phyloP scores from a whole-genome alignment of 129 eudicot species.

The Sambucus nigra region DNA sequence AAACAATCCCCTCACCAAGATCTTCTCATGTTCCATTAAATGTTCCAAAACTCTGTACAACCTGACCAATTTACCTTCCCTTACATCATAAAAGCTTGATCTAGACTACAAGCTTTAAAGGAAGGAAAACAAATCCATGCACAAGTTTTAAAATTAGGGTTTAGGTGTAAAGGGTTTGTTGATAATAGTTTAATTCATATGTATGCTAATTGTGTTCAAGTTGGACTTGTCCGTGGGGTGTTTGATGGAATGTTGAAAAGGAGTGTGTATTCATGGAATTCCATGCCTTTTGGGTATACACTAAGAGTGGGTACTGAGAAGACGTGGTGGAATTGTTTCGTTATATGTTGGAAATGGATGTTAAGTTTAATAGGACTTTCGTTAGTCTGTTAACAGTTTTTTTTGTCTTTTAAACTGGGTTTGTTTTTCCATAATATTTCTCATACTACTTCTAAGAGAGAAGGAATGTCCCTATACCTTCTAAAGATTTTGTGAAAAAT shows the following conservation, averaged over 20 bases:
- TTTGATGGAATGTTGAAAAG: conserved; percentile 39
- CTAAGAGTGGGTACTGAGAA: conserved; percentile 21
- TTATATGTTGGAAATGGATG: conserved; percentile 18
- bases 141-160: conserved; percentile 29
- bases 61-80: conserved; percentile 40
- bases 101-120: conserved; percentile 20
- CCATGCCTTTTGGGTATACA: conserved; percentile 43
- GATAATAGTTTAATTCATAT: conserved; percentile 39
- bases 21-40: conserved; percentile 16
- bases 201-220: conserved; percentile 36
- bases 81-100: conserved; percentile 41
- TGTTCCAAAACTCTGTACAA: conserved; percentile 22
- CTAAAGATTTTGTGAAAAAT: no score
- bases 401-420: no score
- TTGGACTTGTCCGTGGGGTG: conserved; percentile 29
- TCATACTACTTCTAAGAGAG: no score
- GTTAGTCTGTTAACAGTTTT: conserved; percentile 26
- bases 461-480: no score
- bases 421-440: no score
- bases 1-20: conserved; percentile 7
- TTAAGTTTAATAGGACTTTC: conserved; percentile 21
- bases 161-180: conserved; percentile 21
- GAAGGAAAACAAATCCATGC: conserved; percentile 46
- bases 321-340: conserved; percentile 22
- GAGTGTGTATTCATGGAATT: conserved; percentile 44